These are phyloP conservation scores for Xylaria sp. DNA, from an alignment of 2,329 filamentous ascomycete species.

Conservation along the genomic window DNA sequence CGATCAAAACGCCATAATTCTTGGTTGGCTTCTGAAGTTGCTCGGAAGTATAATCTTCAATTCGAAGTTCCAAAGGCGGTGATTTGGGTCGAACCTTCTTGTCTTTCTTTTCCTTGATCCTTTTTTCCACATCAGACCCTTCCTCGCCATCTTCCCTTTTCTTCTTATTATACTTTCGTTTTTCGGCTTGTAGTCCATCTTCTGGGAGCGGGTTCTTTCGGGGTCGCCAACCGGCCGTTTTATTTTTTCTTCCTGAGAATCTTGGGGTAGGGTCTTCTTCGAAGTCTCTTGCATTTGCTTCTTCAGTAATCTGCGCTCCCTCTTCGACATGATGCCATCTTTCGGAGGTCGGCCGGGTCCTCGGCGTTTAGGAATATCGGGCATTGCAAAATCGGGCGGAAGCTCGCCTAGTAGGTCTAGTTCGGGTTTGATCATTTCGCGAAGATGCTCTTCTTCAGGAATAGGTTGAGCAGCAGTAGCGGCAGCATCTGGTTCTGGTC, in stretches of 20 bases:
- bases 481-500: not conserved
- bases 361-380: constrained; percentile 66
- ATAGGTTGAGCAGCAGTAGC: constrained; percentile 10
- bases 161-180: constrained; percentile 70
- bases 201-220: constrained; percentile 68
- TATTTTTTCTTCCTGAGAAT: constrained; percentile 54
- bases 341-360: constrained; percentile 83
- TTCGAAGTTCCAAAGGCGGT: constrained; percentile 61
- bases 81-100: constrained; percentile 65
- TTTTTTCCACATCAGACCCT: constrained; percentile 61
- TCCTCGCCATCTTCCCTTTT: constrained; percentile 64
- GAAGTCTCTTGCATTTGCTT: constrained; percentile 60
- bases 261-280: constrained; percentile 57
- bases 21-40: constrained; percentile 67
- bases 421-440: constrained; percentile 19
- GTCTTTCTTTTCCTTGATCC: constrained; percentile 63
- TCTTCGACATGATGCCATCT: constrained; percentile 82
- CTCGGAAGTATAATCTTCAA: constrained; percentile 62
- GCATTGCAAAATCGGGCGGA: constrained; percentile 44
- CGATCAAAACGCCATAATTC: constrained; percentile 66
- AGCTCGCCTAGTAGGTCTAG: constrained; percentile 21
- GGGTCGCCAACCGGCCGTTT: constrained; percentile 70
- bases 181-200: constrained; percentile 62
- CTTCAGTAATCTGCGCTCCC: constrained; percentile 69
- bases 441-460: constrained; percentile 9